phyloP scores from a whole-genome alignment of 805 yeast species.

The Millerozyma acaciae region DNA sequence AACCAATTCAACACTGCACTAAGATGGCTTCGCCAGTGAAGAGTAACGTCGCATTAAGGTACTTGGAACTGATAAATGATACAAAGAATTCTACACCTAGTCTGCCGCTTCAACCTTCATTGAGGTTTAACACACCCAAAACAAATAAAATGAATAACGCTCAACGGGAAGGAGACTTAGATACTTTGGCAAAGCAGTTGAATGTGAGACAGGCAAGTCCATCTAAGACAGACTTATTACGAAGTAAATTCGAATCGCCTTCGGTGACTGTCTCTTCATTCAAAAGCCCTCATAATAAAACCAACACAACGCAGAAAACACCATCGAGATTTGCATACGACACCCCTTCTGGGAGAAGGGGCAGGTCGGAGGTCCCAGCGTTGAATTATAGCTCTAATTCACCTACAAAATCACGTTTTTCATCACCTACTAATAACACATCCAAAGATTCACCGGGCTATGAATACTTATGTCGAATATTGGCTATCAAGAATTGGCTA shows the following conservation, averaged over 20 bases:
- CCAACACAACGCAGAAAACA: conserved; percentile 10
- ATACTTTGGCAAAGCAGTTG: conserved; percentile 35
- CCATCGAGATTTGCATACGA: not conserved
- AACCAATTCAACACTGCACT: too few relatives aligned
- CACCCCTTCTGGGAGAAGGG: conserved; percentile 1
- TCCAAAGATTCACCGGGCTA: conserved; percentile 43
- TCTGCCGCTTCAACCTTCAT: conserved; percentile 29
- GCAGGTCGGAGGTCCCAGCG: conserved; percentile 8
- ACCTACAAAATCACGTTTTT: conserved; percentile 16
- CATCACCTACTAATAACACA: conserved; percentile 27
- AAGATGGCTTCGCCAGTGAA: conserved; percentile 19
- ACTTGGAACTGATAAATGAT: conserved; percentile 31
- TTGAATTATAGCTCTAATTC: conserved; percentile 9
- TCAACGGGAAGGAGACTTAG: conserved; percentile 37
- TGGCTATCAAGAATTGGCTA: conserved; percentile 80
- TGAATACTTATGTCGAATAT: conserved; percentile 76
- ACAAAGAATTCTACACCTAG: conserved; percentile 18
- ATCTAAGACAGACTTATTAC: conserved; percentile 23
- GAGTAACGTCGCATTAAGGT: conserved; percentile 31
- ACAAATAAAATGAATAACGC: conserved; percentile 8
- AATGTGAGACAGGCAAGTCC: conserved; percentile 25
- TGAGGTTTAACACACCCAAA: conserved; percentile 19
- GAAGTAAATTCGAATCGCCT: conserved; percentile 35
- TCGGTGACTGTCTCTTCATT: conserved; percentile 42
- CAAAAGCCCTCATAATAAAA: conserved; percentile 26